Evolutionary conservation across 2,329 filamentous ascomycete genomes (phyloP).

Genomic region (Trichoderma endophyticum): DNA sequence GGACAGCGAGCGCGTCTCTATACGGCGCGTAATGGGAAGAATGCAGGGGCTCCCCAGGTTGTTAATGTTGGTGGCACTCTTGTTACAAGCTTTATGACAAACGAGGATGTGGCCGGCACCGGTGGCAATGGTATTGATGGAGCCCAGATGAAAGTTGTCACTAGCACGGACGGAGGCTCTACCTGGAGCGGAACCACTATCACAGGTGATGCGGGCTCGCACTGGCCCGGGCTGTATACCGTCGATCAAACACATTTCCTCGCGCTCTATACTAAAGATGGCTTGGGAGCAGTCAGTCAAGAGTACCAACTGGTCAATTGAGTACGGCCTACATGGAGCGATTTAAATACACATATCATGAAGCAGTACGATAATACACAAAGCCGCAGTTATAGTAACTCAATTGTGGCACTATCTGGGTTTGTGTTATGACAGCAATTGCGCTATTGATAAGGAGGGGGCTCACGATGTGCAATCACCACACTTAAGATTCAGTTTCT

Average conservation of each 20-base stretch:
- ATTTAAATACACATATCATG: too few relatives aligned
- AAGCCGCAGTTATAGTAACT: too few relatives aligned
- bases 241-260: background rate
- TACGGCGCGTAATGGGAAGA: constrained; percentile 24
- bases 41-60: constrained; percentile 20
- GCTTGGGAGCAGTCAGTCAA: background rate
- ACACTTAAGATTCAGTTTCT: too few relatives aligned
- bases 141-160: background rate
- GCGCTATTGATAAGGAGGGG: too few relatives aligned
- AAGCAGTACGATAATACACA: too few relatives aligned
- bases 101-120: constrained; percentile 34
- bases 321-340: background rate
- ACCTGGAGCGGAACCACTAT: background rate
- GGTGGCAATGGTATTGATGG: background rate
- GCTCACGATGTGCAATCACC: too few relatives aligned
- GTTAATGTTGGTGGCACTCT: constrained; percentile 40
- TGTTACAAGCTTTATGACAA: constrained; percentile 43
- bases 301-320: background rate
- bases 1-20: constrained; percentile 37
- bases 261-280: background rate
- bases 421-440: too few relatives aligned
- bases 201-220: background rate
- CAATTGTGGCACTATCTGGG: too few relatives aligned
- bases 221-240: background rate
- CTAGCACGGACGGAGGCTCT: background rate